Conservation (phyloP, 2,329 filamentous ascomycete species). For the Hypoxylon sp. region DNA sequence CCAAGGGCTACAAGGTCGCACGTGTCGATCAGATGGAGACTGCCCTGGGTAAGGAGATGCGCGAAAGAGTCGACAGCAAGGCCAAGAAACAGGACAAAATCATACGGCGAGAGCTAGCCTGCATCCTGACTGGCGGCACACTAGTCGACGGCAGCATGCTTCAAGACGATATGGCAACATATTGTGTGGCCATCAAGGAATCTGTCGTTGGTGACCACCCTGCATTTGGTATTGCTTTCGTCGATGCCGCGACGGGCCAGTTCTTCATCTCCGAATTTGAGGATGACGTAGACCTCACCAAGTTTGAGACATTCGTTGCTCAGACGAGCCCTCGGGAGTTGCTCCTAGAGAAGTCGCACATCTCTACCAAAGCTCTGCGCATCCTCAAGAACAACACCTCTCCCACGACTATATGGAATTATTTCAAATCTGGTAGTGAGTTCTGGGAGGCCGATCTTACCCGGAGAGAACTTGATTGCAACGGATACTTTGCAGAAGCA, state of each 20-base stretch:
- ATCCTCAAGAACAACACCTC: slow-evolving; percentile 97
- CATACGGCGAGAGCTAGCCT: slow-evolving; percentile 90
- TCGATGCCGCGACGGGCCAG: slow-evolving; percentile 95
- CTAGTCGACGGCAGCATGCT: slow-evolving; percentile 97
- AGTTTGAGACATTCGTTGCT: slow-evolving; percentile 96
- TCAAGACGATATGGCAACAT: slow-evolving; percentile 97
- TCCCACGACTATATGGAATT: slow-evolving; percentile 95
- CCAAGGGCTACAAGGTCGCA: slow-evolving; percentile 97
- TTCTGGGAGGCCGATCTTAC: slow-evolving; percentile 92
- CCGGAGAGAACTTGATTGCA: slow-evolving; percentile 82
- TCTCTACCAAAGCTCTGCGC: slow-evolving; percentile 90
- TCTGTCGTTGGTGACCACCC: slow-evolving; percentile 80
- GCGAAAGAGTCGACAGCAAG: slow-evolving; percentile 83
- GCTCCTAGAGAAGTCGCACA: slow-evolving; percentile 85
- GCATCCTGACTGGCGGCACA: slow-evolving; percentile 91
- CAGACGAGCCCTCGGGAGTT: slow-evolving; percentile 92
- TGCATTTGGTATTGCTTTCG: slow-evolving; percentile 91
- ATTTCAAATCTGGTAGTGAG: slow-evolving; percentile 86
- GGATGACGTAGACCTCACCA: slow-evolving; percentile 93
- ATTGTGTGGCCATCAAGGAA: slow-evolving; percentile 95
- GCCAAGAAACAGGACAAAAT: slow-evolving; percentile 87
- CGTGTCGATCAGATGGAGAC: slow-evolving; percentile 97
- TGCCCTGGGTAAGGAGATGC: slow-evolving; percentile 96
- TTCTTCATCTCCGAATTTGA: slow-evolving; percentile 94
- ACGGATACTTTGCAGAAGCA: slow-evolving; percentile 81